Evolutionary conservation across 306 rosid genomes (phyloP), one percentile per base, ranked within the genome.

Genomic region (Cucurbita pepo): DNA sequence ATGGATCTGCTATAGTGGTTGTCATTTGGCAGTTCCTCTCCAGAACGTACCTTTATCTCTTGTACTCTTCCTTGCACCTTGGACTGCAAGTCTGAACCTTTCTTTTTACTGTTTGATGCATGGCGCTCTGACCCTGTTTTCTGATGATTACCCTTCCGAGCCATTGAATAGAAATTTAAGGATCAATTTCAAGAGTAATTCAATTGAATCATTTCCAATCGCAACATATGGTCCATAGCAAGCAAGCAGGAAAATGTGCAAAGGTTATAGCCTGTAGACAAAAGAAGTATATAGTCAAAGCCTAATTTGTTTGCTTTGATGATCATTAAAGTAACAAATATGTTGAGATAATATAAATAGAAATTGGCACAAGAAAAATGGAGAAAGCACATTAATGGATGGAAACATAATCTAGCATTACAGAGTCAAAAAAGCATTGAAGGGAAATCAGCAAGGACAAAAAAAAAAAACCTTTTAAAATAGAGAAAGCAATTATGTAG

Each of bases 121-220:
- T 86, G 84, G 67, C 77, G 81, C 7, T 86, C 89, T 52, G 85
- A 10, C 67, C 93, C 93, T 79, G 89, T 87, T 85, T 90, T 95
- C 77, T 88, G 96, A 70, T 91, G 99, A 82, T 78, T 89, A 76
- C 90, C 90, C 85, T 95, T 95, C 81, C 99, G 88, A 79, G 96
- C 97, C 99, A 95, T 95, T 55, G 71, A 34, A 36, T 65, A 37
- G 21, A 22, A 77, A 41, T 51, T 80, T 75, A 59, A 60, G 77
- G 73, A 44, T 11, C 15, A 64, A 38, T 50, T 65, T 69, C 25
- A 48, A 69, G 41, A 69, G 25, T 6, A 50, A 69, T 80, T 81
- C 45, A 80, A 62, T 77, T 56, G 80, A 10, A 40, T 47, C 78
- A 80, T 79, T 77, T 72, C 82, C 51, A 50, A 77, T 18, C 40